Percentiles rank a stretch among this genome's conserved stretches.
Conservation (phyloP, 371 early-diverging fungal species). For the Capillidium heterosporum region DNA sequence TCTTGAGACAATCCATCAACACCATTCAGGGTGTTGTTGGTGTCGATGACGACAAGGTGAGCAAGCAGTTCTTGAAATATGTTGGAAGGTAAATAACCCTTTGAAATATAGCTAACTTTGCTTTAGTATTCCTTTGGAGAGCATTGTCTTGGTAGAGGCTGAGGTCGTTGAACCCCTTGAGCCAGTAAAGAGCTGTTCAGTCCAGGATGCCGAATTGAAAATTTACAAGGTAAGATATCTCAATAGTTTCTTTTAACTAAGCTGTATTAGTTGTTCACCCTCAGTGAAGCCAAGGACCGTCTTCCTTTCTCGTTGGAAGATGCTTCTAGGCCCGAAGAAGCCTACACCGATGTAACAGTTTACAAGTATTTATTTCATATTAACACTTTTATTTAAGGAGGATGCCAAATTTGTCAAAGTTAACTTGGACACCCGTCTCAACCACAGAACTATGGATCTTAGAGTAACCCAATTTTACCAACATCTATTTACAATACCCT, state of each 20-base stretch:
- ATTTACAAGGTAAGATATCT: slow-evolving; percentile 30
- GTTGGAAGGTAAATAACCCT: slow-evolving; percentile 27
- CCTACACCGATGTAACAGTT: slow-evolving; percentile 30
- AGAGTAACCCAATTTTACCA: slow-evolving; percentile 29
- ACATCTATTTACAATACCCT: not conserved
- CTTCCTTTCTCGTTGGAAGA: slow-evolving; percentile 95
- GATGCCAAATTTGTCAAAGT: slow-evolving; percentile 53
- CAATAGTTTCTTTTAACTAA: not conserved
- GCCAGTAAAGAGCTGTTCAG: slow-evolving; percentile 79
- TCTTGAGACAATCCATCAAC: slow-evolving; percentile 67
- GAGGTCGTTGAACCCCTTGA: slow-evolving; percentile 59
- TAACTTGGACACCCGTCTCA: slow-evolving; percentile 82
- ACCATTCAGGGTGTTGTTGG: slow-evolving; percentile 79
- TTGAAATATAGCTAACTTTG: not conserved
- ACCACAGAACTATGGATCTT: slow-evolving; percentile 94
- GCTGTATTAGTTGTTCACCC: slow-evolving; percentile 31
- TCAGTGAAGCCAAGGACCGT: slow-evolving; percentile 57
- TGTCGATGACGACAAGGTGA: slow-evolving; percentile 47
- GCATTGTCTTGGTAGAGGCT: slow-evolving; percentile 75
- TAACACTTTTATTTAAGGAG: not conserved
- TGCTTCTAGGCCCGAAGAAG: slow-evolving; percentile 74
- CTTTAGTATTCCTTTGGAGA: slow-evolving; percentile 62
- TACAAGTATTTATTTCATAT: not conserved
- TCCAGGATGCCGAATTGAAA: slow-evolving; percentile 75
- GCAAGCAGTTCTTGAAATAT: slow-evolving; percentile 93